Evolutionary conservation across 169 alveolate genomes (phyloP), one percentile per base, ranked within the genome.

Genomic region (Plasmodium fragile): DNA sequence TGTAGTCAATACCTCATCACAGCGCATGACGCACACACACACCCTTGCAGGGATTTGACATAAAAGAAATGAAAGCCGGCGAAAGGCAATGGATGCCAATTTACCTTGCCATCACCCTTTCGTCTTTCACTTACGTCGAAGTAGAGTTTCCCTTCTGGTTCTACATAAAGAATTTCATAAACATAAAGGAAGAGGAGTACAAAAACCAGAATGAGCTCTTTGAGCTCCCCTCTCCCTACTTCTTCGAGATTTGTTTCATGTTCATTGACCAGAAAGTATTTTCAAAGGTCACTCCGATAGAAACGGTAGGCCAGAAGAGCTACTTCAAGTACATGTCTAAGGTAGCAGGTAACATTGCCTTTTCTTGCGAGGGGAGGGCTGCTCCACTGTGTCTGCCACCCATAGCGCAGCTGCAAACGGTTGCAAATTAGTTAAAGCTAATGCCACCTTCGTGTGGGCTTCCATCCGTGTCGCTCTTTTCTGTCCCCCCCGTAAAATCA

Each of bases 71-170:
- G 92, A 91, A 91, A 81, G 94, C 94, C 18, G 94, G 94, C 11
- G 94, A 91, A 41, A 91, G 94, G 28, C 92, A 80, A 36, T 91
- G 94, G 94, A 70, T 91, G 32, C 94, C 94, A 7, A 91, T 91
- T 34, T 91, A 91, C 10, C 34, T 91, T 5, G 94, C 92, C 13
- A 91, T 91, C 53, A 34, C 69, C 72, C 83, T 91, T 16, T 91
- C 94, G 2, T 80, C 94, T n/a, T 91, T 69, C 55, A 28, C 94
- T 4, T 91, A 91, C 70, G 92, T 91, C 28, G 94, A 91, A 36
- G 94, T 91, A 0, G 94, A 91, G 75, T 91, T 91, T 39, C 94
- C 94, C 30, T 91, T 91, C 82, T 91, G 94, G 94, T 91, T 91
- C 82, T 81, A 91, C 59, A 91, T 91, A 91, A 80, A 79, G 43